Conservation (phyloP, 352 stramenopile genomes). For the Globisporangium recalcitrans region DNA sequence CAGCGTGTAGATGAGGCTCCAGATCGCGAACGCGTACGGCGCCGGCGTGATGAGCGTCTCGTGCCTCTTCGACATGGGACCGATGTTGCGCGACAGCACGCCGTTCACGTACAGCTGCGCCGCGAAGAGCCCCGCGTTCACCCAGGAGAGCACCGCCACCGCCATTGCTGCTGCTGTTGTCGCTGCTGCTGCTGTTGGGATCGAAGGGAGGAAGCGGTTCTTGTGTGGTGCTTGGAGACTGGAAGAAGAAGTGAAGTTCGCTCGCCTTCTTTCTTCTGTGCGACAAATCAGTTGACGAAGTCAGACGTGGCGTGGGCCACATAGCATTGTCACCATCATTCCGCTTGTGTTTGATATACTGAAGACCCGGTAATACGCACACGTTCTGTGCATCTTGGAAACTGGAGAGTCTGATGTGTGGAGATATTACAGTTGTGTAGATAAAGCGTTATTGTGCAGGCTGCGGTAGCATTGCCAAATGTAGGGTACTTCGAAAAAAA, state of each 20-base stretch:
- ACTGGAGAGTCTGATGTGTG: no score
- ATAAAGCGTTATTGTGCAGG: no score
- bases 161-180: constrained; percentile 4
- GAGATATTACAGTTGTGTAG: no score
- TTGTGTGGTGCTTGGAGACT: neutral
- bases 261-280: no score
- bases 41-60: constrained; percentile 76
- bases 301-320: neutral
- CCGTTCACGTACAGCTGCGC: constrained; percentile 64
- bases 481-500: neutral
- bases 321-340: neutral
- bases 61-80: constrained; percentile 50
- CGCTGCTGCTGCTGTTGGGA: no score
- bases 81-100: constrained; percentile 40
- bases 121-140: constrained; percentile 59
- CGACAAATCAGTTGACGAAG: neutral
- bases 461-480: no score
- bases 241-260: no score
- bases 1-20: constrained; percentile 72
- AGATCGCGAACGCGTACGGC: constrained; percentile 74
- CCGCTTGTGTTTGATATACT: no score
- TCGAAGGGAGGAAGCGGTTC: no score
- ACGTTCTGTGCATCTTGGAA: no score
- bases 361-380: no score
- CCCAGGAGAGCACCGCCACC: constrained; percentile 34